A percentile compares a stretch with the other conserved stretches of the same genome.
Evolutionary conservation across 2,329 filamentous ascomycete genomes (phyloP).

Genomic region (Fusarium cicatricum): DNA sequence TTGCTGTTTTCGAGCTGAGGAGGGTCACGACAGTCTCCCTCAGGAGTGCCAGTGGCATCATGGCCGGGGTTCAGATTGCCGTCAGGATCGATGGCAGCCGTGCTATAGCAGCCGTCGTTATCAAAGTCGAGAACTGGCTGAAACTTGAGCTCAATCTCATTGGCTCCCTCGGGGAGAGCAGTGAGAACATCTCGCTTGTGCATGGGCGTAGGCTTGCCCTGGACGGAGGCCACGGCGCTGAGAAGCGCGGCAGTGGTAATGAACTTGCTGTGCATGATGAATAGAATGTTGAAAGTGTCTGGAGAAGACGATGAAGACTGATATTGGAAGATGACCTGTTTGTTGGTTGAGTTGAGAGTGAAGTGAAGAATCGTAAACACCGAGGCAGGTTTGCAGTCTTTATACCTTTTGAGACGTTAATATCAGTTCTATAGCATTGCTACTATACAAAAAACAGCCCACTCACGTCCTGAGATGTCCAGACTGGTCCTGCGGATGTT

Average conservation of each 20-base stretch:
- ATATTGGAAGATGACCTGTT: background rate
- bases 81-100: slow-evolving; percentile 52
- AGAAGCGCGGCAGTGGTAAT: slow-evolving; percentile 25
- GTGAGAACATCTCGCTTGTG: slow-evolving; percentile 40
- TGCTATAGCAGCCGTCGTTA: slow-evolving; percentile 54
- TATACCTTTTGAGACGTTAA: background rate
- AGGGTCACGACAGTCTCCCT: slow-evolving; percentile 44
- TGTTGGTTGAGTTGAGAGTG: background rate
- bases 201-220: slow-evolving; percentile 23
- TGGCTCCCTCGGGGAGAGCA: slow-evolving; percentile 45
- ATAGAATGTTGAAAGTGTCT: background rate
- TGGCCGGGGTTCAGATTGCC: slow-evolving; percentile 45
- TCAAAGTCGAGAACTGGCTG: slow-evolving; percentile 53
- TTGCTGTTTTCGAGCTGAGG: slow-evolving; percentile 45
- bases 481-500: no score
- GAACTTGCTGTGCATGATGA: slow-evolving; percentile 29
- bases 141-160: slow-evolving; percentile 45
- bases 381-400: background rate
- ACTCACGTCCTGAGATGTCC: no score
- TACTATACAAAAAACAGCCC: no score
- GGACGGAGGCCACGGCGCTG: slow-evolving; percentile 27
- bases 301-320: background rate
- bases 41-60: slow-evolving; percentile 39
- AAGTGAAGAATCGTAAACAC: background rate
- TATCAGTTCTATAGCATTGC: no score